phyloP scores from a whole-genome alignment of 2,329 filamentous ascomycete species.

The Botrytis byssoidea region DNA sequence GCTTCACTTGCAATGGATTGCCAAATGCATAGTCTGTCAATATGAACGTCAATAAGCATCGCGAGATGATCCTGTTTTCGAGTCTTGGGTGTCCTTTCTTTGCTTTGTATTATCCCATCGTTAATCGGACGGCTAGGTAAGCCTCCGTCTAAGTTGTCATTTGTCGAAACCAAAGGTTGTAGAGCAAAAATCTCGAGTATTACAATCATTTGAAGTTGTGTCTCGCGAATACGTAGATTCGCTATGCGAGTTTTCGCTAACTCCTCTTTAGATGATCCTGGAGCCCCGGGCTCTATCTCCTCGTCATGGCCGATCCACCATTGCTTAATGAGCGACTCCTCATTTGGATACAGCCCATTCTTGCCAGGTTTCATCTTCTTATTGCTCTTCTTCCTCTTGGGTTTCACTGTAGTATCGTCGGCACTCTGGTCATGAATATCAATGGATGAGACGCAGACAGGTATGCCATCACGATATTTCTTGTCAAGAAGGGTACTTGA shows the following conservation, averaged over 20 bases:
- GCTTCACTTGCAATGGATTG: constrained; percentile 69
- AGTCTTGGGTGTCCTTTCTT: constrained; percentile 33
- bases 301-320: constrained; percentile 70
- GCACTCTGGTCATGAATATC: constrained; percentile 50
- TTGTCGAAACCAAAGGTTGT: constrained; percentile 51
- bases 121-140: constrained; percentile 36
- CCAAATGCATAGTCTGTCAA: constrained; percentile 81
- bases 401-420: constrained; percentile 48
- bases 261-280: constrained; percentile 49
- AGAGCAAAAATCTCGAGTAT: constrained; percentile 75
- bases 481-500: constrained; percentile 69
- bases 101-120: constrained; percentile 24
- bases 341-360: constrained; percentile 65
- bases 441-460: constrained; percentile 58
- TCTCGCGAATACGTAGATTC: constrained; percentile 70
- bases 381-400: constrained; percentile 52
- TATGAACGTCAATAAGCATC: constrained; percentile 67
- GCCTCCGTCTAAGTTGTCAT: constrained; percentile 36
- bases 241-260: constrained; percentile 60
- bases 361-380: constrained; percentile 68
- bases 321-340: constrained; percentile 61
- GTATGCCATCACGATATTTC: constrained; percentile 73
- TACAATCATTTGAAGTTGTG: constrained; percentile 76
- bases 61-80: constrained; percentile 56
- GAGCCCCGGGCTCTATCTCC: constrained; percentile 47